Conservation (phyloP, 2,329 filamentous ascomycete species). For the Chrysoporthe austroafricana region DNA sequence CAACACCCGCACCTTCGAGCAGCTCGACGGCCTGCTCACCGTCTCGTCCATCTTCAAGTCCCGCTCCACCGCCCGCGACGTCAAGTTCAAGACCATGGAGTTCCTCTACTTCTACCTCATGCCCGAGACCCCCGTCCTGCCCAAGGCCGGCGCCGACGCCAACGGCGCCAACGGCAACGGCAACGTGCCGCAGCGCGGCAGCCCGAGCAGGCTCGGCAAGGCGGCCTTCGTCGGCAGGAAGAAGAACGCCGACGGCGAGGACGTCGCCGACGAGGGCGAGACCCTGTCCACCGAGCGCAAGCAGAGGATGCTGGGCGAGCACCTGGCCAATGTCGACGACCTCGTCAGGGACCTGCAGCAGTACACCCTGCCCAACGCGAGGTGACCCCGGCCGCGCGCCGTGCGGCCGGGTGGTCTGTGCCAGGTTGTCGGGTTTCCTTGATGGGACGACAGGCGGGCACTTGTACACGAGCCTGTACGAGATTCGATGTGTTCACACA, state of each 20-base stretch:
- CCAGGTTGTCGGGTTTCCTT: too few species aligned
- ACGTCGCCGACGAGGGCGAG: conserved; percentile 41
- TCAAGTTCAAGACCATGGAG: conserved; percentile 95
- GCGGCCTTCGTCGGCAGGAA: conserved; percentile 46
- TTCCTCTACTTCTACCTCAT: conserved; percentile 99
- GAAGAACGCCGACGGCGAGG: conserved; percentile 41
- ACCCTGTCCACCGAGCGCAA: conserved; percentile 80
- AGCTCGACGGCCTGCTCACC: conserved; percentile 86
- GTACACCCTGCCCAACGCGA: conserved; percentile 58
- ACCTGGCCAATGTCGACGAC: conserved; percentile 82
- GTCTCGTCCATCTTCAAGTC: conserved; percentile 93
- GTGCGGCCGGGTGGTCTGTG: background rate
- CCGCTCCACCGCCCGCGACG: conserved; percentile 79
- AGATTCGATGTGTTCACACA: background rate
- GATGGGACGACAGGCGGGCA: too few species aligned
- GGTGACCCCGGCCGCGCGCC: background rate
- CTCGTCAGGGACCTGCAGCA: conserved; percentile 83
- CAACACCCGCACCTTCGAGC: conserved; percentile 91
- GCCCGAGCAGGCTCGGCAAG: conserved; percentile 59
- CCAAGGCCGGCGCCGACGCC: conserved; percentile 48
- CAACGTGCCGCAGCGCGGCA: conserved; percentile 60
- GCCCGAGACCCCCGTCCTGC: conserved; percentile 74
- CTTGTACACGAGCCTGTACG: too few species aligned
- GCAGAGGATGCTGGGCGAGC: conserved; percentile 74
- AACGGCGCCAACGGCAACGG: conserved; percentile 26